Evolutionary conservation across 305 asterid species (phyloP), one percentile per base, ranked within the genome.

Genomic region (Salvia sclarea): DNA sequence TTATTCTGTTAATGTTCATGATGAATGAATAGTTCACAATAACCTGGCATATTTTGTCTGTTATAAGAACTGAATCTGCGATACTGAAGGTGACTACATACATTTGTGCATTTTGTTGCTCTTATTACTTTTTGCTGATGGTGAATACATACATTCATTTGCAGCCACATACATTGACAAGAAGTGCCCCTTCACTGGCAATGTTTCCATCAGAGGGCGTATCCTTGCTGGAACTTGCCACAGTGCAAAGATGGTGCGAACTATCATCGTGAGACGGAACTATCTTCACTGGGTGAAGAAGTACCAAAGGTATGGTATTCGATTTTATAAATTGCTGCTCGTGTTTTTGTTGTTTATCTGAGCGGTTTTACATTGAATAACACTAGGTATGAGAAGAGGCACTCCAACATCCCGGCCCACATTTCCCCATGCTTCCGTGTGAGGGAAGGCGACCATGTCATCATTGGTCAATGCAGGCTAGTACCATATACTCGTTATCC

Each of bases 351-450:
- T 50, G 17, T 12, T 43, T 11, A 16, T 47, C 17, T 37, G 8
- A 64, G 38, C 49, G 22, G 58, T 64, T 64, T 61, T 5, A 4
- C 52, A 11, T 35, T 53, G 9, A 9, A 24, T 2, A n/a, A n/a
- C n/a, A n/a, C 0, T 31, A 88, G 96, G 59, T 88, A 84, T 67
- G 96, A 89, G 74, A 89, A 89, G 72, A 79, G 96, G 64, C 96
- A 89, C 55, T 89, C 96, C 0, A 89, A 89, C 72, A 89, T 82
- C 38, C 86, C 96, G 2, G 96, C 96, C 2, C 94, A 89, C 44
- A 69, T 86, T 40, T 89, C 96, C 35, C 96, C 96, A n/a, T 86
- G 93, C 81, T 88, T 88, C 80, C 96, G 96, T 40, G 91, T 85
- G 75, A 88, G 76, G 67, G 96, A 88, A 71, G 96, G 96, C 1